Conservation (phyloP, 805 yeast genomes). For the Danielozyma ontarioensis region DNA sequence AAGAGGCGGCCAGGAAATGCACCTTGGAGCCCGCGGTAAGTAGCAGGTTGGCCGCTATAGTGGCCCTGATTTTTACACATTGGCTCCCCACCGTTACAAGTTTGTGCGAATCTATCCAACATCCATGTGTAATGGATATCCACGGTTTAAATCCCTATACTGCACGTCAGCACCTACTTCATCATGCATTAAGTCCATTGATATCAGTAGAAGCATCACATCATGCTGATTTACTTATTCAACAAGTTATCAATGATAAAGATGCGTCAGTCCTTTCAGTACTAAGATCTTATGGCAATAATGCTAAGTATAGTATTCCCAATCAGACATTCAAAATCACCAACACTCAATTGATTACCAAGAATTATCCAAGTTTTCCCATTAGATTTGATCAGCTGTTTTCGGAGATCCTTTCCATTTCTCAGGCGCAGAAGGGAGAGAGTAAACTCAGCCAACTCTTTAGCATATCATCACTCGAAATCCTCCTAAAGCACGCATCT, state of each 20-base stretch:
- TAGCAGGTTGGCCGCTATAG: too few species aligned
- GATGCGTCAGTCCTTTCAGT: constrained; percentile 42
- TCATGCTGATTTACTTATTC: constrained; percentile 42
- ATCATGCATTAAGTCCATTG: constrained; percentile 48
- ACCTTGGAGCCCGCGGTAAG: too few species aligned
- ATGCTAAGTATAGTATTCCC: constrained; percentile 36
- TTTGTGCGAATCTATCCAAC: not conserved
- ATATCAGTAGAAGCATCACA: constrained; percentile 46
- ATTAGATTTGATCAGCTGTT: constrained; percentile 39
- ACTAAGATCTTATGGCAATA: constrained; percentile 52
- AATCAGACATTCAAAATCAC: constrained; percentile 43
- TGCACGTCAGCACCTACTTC: constrained; percentile 36
- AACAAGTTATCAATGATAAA: constrained; percentile 29
- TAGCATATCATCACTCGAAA: constrained; percentile 34
- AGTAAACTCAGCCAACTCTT: constrained; percentile 20
- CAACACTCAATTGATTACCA: constrained; percentile 47
- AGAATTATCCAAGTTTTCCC: constrained; percentile 48
- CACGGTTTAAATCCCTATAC: constrained; percentile 34
- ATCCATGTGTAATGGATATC: not conserved
- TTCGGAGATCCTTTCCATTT: constrained; percentile 20
- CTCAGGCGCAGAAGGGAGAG: constrained; percentile 2
- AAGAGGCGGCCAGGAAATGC: too few species aligned
- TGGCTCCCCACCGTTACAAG: not conserved
- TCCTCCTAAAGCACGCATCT: constrained; percentile 13
- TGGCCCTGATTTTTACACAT: too few species aligned